These are phyloP conservation scores for Amphibolis antarctica DNA, from an alignment of 106 monocot genomes.

Conservation along the genomic window DNA sequence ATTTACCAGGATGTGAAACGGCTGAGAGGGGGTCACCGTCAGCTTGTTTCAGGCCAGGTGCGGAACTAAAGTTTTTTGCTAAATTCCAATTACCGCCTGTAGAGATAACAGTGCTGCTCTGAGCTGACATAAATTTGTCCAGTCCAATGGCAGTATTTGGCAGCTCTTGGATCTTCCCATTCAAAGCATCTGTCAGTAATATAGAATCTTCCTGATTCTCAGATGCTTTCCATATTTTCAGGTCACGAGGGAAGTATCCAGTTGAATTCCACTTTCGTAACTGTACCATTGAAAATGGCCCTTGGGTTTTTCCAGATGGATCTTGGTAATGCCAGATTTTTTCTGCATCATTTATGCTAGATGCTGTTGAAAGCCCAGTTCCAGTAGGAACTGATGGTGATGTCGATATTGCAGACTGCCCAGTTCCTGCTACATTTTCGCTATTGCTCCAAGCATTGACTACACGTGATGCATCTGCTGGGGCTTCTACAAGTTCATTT, in stretches of 20 bases:
- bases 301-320: constrained; percentile 26
- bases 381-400: not conserved
- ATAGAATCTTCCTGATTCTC: constrained; percentile 26
- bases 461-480: not conserved
- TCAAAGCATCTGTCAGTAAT: constrained; percentile 26
- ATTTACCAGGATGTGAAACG: not conserved
- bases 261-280: constrained; percentile 29
- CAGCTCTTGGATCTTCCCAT: constrained; percentile 15
- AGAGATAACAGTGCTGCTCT: not conserved
- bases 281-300: constrained; percentile 29
- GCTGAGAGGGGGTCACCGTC: not conserved
- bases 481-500: constrained; percentile 10
- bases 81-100: not conserved
- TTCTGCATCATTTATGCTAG: constrained; percentile 13
- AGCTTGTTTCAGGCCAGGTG: not conserved
- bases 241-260: constrained; percentile 21
- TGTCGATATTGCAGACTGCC: constrained; percentile 1
- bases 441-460: not conserved
- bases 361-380: not conserved
- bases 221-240: constrained; percentile 21
- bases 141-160: not conserved
- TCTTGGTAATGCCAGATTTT: constrained; percentile 32
- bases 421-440: constrained; percentile 1
- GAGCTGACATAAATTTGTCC: not conserved
- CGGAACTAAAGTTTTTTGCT: too few species aligned